phyloP scores from a whole-genome alignment of 2,329 filamentous ascomycete genomes.

The Trichoderma sp. region DNA sequence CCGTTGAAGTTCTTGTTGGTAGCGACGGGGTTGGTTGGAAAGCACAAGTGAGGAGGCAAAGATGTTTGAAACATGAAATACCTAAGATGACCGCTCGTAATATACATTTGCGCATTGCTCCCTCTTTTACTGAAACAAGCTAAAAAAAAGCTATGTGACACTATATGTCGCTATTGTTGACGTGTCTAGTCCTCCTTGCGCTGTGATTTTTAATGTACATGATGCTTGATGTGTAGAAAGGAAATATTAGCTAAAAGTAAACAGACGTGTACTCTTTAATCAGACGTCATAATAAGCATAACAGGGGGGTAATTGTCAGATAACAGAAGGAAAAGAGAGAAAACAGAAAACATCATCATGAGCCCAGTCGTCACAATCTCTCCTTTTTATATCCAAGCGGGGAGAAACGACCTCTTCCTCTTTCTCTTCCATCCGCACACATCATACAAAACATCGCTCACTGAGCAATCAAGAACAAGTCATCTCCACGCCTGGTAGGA shows the following conservation, averaged over 20 bases:
- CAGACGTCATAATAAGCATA: not conserved
- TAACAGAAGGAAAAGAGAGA: not conserved
- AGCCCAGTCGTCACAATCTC: not conserved
- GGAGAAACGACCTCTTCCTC: no score
- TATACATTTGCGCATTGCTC: constrained; percentile 23
- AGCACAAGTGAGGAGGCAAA: not conserved
- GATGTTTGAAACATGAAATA: not conserved
- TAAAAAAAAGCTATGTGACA: not conserved
- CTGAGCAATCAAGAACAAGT: constrained; percentile 61
- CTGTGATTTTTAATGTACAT: constrained; percentile 8
- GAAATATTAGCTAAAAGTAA: constrained; percentile 4
- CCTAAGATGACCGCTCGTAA: constrained; percentile 28
- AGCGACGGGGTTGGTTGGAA: not conserved
- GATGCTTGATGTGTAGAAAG: not conserved
- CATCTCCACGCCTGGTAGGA: constrained; percentile 65
- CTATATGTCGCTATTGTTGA: not conserved
- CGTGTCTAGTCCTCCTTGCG: not conserved
- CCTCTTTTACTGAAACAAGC: not conserved
- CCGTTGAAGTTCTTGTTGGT: not conserved
- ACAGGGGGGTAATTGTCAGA: not conserved
- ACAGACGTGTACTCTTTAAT: not conserved
- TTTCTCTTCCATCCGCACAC: not conserved
- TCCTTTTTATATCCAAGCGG: not conserved
- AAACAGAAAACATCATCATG: not conserved
- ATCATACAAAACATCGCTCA: constrained; percentile 28